Percentiles rank a stretch among this genome's conserved stretches.
phyloP scores from a whole-genome alignment of 2,329 filamentous ascomycete species.

The Hymenoscyphus fructigenus region DNA sequence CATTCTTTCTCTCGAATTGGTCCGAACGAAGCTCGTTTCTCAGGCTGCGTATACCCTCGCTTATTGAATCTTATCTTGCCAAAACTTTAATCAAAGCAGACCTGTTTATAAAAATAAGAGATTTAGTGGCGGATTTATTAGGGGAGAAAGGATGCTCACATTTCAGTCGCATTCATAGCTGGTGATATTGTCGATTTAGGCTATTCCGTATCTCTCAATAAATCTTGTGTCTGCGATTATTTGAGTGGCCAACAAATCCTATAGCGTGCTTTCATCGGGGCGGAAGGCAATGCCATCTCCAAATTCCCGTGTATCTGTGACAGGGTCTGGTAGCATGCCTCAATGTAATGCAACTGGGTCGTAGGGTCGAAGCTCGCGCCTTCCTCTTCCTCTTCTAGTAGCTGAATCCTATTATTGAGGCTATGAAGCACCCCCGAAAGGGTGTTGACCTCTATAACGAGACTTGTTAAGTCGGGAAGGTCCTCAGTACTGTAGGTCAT shows the following conservation, averaged over 20 bases:
- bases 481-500: too few species aligned
- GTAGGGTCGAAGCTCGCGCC: conserved; percentile 2
- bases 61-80: conserved; percentile 1
- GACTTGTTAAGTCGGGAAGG: too few species aligned
- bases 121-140: background rate
- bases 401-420: conserved; percentile 3
- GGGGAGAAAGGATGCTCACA: conserved; percentile 1
- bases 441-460: conserved; percentile 8
- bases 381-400: background rate
- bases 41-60: background rate
- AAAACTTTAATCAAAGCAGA: conserved; percentile 2
- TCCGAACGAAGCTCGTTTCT: background rate
- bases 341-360: conserved; percentile 17
- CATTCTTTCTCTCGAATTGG: background rate
- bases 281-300: background rate
- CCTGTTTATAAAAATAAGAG: background rate
- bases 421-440: conserved; percentile 14
- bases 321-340: conserved; percentile 18
- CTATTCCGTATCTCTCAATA: conserved; percentile 18
- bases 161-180: conserved; percentile 18
- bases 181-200: conserved; percentile 23
- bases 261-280: conserved; percentile 10
- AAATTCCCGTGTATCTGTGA: background rate
- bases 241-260: conserved; percentile 23
- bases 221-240: conserved; percentile 9